Evolutionary conservation across 1,284 basidiomycete genomes (phyloP).

Genomic region (Ustilago cynodontis): DNA sequence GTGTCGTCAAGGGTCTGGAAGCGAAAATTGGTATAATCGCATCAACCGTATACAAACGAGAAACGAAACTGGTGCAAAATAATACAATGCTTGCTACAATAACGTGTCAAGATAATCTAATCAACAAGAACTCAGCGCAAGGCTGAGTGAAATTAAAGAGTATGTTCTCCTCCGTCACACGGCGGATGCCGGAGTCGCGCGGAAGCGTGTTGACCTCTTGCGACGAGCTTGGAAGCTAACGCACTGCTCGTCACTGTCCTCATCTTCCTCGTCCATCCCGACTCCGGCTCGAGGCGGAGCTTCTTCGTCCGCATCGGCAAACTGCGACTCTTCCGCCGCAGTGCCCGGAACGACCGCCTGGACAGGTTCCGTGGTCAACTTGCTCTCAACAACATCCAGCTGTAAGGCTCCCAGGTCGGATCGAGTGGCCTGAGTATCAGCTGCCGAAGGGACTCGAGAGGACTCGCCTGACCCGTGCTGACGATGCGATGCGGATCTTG

Average conservation of each 20-base stretch:
- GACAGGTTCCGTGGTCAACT: not conserved
- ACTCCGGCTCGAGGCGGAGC: not conserved
- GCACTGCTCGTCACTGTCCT: constrained; percentile 48
- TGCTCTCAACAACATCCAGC: not conserved
- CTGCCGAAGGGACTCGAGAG: constrained; percentile 23
- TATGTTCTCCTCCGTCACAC: not conserved
- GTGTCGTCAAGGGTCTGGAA: too few species aligned
- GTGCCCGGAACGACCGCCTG: not conserved
- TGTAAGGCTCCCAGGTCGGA: constrained; percentile 12
- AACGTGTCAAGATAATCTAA: not conserved
- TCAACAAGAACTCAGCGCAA: too few species aligned
- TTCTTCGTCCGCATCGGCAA: constrained; percentile 50
- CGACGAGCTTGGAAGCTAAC: constrained; percentile 47
- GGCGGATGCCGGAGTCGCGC: constrained; percentile 17
- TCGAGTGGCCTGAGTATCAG: constrained; percentile 24
- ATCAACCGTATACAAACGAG: not conserved
- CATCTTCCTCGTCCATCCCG: constrained; percentile 25
- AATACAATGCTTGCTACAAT: not conserved
- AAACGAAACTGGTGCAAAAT: not conserved
- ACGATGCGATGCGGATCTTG: constrained; percentile 35
- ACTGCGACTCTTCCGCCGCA: constrained; percentile 49
- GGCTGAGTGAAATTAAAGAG: not conserved
- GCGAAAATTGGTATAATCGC: not conserved
- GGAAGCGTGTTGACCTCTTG: constrained; percentile 46
- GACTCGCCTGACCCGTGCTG: constrained; percentile 34